Evolutionary conservation across 768 basidiomycete genomes (phyloP), one percentile per base, ranked within the genome.

Genomic region (Butyriboletus loyo): DNA sequence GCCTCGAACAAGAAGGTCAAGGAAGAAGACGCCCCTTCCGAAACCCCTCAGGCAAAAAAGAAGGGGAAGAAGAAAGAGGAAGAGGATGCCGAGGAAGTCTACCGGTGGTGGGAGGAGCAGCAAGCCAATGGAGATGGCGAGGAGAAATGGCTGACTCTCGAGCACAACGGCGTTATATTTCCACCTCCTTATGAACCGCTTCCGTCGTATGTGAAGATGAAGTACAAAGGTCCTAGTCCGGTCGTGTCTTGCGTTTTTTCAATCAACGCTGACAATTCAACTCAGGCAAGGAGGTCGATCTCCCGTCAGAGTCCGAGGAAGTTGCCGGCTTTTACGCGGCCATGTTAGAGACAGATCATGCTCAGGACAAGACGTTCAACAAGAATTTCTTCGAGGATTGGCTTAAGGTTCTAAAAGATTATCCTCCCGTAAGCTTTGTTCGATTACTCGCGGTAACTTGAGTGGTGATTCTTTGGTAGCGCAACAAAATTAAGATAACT

Each of bases 351-450:
- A 90, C 91, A 7, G 91, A 94, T 55, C 95, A 99, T 63, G 90
- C 91, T 7, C 78, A 88, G 71, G 94, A 98, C 67, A 77, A 75
- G 14, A 84, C 77, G 0, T 99, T 99, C 75, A 89, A 90, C 70
- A 85, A 86, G 68, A 98, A 99, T 70, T 99, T 99, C 72, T 99
- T 98, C 68, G 79, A 86, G 0, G 96, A 98, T 66, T 98, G 88
- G 81, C 76, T 82, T 55, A 80, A 73, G 10, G 77, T 96, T 19
- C 69, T 99, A 55, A 83, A 87, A 61, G 78, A 86, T 49, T 70
- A 89, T 67, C 93, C 95, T 59, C 89, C 95, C 17, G 94, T 95
- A 66, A 59, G 91, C 77, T 15, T 34, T 25, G 52, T 49, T 55
- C 50, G 28, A 42, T 52, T 27, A 25, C 13, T 34, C 28, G 24